Base-by-base conservation (phyloP, 2,329 filamentous ascomycete genomes). In the Monosporascus cannonballus region DNA sequence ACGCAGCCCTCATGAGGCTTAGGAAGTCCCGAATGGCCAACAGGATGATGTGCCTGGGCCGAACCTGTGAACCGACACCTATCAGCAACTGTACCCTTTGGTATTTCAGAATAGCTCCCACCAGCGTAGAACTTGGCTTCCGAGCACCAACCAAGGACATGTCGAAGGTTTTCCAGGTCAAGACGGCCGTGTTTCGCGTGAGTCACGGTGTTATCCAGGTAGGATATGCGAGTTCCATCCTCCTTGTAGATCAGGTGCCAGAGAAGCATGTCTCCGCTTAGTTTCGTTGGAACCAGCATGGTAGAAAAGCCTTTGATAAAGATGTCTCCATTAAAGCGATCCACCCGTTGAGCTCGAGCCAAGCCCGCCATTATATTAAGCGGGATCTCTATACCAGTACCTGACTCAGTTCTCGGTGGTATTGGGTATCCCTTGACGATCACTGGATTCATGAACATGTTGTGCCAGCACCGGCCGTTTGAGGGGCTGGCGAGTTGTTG, bases 271-370 rank as follows among this genome's bases (percentile, higher is more conserved):
- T 61, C 51, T 18, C 49, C 52, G 2, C 47, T 36, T 24, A 48
- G 50, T 36, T 56, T 51, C 1, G 59, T 63, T 7, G 66, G 59
- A 2, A 68, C 49, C 9, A 72, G 50, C 58, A 72, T 65, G 1
- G 65, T 60, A 4, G 65, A 67, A 47, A 68, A 71, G 0, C 69
- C 69, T 51, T 72, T 72, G 20, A 72, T 53, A 41, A 66, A 60
- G 2, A 61, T 24, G 6, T 59, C 61, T 0, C 54, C 61, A n/a
- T 56, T 39, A 49, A 71, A 71, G 0, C 9, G 48, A 27, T 54
- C 57, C 9, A 67, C 50, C 5, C 56, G 51, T 3, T 49, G 38
- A 9, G 63, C 47, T 1, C 56, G 42, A 3, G 52, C 55, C 4
- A 69, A 50, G 2, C 45, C 41, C 1, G 59, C 59, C 55, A 69